Conservation (phyloP, 306 rosid genomes). For the Vicia villosa region DNA sequence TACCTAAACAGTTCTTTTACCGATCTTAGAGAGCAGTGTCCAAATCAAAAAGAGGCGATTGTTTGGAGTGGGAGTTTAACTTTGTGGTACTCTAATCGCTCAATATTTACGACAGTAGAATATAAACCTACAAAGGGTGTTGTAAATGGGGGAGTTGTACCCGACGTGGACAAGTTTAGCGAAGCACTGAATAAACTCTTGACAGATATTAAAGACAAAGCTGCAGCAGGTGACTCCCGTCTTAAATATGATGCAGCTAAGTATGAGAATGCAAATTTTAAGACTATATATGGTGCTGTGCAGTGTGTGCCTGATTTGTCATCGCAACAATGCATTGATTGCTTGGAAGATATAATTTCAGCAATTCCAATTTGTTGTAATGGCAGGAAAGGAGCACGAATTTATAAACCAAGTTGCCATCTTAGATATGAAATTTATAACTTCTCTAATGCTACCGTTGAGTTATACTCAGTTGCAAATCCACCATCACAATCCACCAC, state of each 20-base stretch:
- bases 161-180: neutral
- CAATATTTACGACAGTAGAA: neutral
- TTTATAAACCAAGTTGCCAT: constrained; percentile 19
- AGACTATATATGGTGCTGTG: neutral
- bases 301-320: constrained; percentile 52
- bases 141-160: rapidly evolving
- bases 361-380: neutral
- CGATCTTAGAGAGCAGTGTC: constrained; percentile 27
- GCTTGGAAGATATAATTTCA: neutral
- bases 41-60: constrained; percentile 52
- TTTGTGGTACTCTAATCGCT: constrained; percentile 32
- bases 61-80: constrained; percentile 17
- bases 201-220: neutral
- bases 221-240: neutral
- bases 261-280: neutral
- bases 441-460: neutral
- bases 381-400: neutral
- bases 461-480: neutral
- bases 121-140: rapidly evolving
- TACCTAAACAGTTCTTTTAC: constrained; percentile 29
- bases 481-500: neutral
- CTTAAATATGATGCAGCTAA: neutral
- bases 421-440: neutral
- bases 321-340: constrained; percentile 11
- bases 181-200: neutral